Base-by-base conservation (phyloP, 495 filamentous ascomycete genomes). In the Hypomontagnella submonticulosa region DNA sequence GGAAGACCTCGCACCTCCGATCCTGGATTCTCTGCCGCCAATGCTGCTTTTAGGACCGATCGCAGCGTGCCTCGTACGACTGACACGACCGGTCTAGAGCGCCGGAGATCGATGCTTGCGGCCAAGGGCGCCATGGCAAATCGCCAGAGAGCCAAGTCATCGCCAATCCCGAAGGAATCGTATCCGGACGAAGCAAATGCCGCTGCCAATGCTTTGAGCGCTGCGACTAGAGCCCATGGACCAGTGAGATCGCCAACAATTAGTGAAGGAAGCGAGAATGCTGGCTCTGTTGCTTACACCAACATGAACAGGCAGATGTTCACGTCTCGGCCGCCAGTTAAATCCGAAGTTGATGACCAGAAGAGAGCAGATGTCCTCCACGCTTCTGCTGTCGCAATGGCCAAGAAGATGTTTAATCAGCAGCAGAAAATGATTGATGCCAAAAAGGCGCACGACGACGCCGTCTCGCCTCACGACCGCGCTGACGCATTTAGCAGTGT, bases 341-440 rank as follows among this genome's bases (percentile, higher is more conserved):
- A 85, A 32, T 76, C 80, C 5, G 92, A 96, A 69, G 70, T 87
- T 0, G 89, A 96, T 34, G 93, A 96, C 63, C 80, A 87, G 73
- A 88, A 85, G 41, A 85, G 83, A 51, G 80, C 85, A 33, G 88
- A 90, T 71, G 86, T 87, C 4, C 76, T 96, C 0, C 90, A 87
- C 59, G 92, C 92, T 15, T 92, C 92, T 13, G 90, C 93, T 3
- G 76, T 96, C 1, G 90, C 88, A 3, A 96, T 97, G 92, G 92
- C 93, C 19, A 91, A 87, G 74, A 83, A 89, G 58, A 92, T 96
- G 89, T 96, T 92, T 74, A 84, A 76, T 11, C 72, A 85, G 47
- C 85, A 90, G 70, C 87, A 84, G 75, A 84, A 81, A 37, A 76
- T 83, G 37, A 80, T 83, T 27, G 81, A 87, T 33, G 76, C 79